Evolutionary conservation across 2,329 filamentous ascomycete genomes (phyloP).

Genomic region (Ascosphaera aggregata): DNA sequence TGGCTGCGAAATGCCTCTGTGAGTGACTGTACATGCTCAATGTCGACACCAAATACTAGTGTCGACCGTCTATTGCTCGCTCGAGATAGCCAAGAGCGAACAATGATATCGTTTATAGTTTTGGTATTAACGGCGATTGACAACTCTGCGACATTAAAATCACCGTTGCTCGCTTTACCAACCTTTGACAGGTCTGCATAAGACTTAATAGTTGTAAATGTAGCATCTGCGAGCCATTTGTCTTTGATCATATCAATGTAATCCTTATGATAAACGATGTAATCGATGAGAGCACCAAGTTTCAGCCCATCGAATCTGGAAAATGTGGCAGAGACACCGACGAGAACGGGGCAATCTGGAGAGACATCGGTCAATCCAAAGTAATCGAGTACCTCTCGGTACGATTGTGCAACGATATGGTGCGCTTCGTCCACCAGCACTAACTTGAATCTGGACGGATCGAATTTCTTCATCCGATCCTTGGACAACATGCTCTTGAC

Average conservation of each 20-base stretch:
- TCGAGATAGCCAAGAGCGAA: slow-evolving; percentile 66
- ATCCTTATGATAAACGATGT: slow-evolving; percentile 87
- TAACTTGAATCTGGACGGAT: slow-evolving; percentile 61
- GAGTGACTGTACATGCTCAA: slow-evolving; percentile 54
- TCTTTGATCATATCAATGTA: slow-evolving; percentile 65
- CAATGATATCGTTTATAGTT: slow-evolving; percentile 58
- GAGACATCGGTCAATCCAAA: slow-evolving; percentile 42
- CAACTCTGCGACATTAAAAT: slow-evolving; percentile 59
- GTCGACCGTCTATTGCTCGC: slow-evolving; percentile 57
- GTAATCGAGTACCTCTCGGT: slow-evolving; percentile 51
- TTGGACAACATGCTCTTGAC: slow-evolving; percentile 62
- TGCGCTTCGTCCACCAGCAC: slow-evolving; percentile 91
- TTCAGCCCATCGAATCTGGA: slow-evolving; percentile 64
- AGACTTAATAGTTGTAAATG: slow-evolving; percentile 80
- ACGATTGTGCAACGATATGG: slow-evolving; percentile 72
- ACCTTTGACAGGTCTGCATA: slow-evolving; percentile 57
- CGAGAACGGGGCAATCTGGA: slow-evolving; percentile 36
- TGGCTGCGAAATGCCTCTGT: slow-evolving; percentile 52
- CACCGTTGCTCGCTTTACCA: slow-evolving; percentile 39
- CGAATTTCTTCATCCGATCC: slow-evolving; percentile 58
- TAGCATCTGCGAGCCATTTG: slow-evolving; percentile 76
- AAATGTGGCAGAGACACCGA: slow-evolving; percentile 72
- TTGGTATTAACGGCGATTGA: slow-evolving; percentile 64
- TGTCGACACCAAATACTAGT: slow-evolving; percentile 80
- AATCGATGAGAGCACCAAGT: slow-evolving; percentile 67